phyloP scores from a whole-genome alignment of 2,329 filamentous ascomycete genomes.

The Eutypa lata region DNA sequence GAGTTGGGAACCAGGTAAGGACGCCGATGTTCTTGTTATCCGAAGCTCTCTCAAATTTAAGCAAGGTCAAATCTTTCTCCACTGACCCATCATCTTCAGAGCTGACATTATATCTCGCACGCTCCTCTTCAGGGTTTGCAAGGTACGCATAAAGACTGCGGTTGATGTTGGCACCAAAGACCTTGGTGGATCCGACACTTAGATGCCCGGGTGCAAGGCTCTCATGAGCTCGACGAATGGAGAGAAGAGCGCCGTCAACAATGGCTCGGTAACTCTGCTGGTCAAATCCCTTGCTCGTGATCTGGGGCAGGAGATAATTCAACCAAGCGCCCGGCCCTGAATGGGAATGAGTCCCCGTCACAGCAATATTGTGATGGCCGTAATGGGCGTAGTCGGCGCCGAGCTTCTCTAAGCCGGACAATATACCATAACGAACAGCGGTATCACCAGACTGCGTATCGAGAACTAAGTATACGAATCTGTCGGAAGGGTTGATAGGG shows the following conservation, averaged over 20 bases:
- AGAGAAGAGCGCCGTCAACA: conserved; percentile 78
- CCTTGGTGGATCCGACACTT: conserved; percentile 61
- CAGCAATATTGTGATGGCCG: conserved; percentile 74
- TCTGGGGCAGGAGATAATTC: conserved; percentile 90
- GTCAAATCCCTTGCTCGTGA: conserved; percentile 83
- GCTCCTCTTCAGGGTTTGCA: conserved; percentile 76
- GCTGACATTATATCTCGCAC: conserved; percentile 59
- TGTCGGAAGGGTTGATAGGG: conserved; percentile 60
- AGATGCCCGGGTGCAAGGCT: conserved; percentile 51
- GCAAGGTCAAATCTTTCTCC: conserved; percentile 74
- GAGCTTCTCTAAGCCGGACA: conserved; percentile 67
- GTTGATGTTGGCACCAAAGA: conserved; percentile 80
- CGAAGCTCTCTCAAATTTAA: conserved; percentile 72
- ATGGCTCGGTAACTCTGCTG: conserved; percentile 86
- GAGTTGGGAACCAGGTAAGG: conserved; percentile 87
- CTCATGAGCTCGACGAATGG: conserved; percentile 78
- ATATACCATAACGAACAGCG: conserved; percentile 80
- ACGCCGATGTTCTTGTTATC: conserved; percentile 77
- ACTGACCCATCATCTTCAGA: conserved; percentile 51
- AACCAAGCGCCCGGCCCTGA: conserved; percentile 89
- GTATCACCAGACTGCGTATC: conserved; percentile 89
- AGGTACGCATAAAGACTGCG: conserved; percentile 85
- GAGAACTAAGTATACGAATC: conserved; percentile 83
- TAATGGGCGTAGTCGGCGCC: conserved; percentile 74
- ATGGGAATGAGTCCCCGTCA: conserved; percentile 92